phyloP scores from a whole-genome alignment of 2,329 filamentous ascomycete species.

The Phialophora chinensis region DNA sequence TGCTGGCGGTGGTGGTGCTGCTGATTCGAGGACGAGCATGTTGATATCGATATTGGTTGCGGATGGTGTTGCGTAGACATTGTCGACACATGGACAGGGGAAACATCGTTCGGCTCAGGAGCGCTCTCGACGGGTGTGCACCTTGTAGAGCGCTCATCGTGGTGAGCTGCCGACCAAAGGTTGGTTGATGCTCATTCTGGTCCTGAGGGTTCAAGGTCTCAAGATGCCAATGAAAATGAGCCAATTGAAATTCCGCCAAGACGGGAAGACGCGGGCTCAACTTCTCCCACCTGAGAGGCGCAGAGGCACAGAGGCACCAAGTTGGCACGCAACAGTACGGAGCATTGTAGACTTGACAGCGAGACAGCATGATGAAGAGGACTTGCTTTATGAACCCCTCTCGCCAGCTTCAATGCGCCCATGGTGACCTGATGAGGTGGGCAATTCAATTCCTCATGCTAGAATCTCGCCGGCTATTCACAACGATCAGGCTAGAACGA shows the following conservation, averaged over 20 bases:
- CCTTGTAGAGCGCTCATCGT: constrained; percentile 12
- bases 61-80: constrained; percentile 24
- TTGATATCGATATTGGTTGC: constrained; percentile 4
- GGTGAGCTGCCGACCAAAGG: background rate
- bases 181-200: background rate
- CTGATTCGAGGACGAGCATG: constrained; percentile 6
- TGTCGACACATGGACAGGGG: constrained; percentile 58
- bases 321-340: no score
- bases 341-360: no score
- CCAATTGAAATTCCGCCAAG: background rate
- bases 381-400: background rate
- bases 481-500: background rate
- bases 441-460: no score
- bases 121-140: background rate
- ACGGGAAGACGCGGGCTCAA: background rate
- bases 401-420: background rate
- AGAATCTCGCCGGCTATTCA: background rate
- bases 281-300: background rate
- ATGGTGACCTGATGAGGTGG: no score
- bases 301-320: background rate
- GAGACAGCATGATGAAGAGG: background rate
- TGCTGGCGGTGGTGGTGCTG: background rate
- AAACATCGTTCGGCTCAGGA: constrained; percentile 19
- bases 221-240: background rate
- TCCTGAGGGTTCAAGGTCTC: background rate